Evolutionary conservation across 768 basidiomycete genomes (phyloP), one percentile per base, ranked within the genome.

Genomic region (Clitopilus hobsonii): DNA sequence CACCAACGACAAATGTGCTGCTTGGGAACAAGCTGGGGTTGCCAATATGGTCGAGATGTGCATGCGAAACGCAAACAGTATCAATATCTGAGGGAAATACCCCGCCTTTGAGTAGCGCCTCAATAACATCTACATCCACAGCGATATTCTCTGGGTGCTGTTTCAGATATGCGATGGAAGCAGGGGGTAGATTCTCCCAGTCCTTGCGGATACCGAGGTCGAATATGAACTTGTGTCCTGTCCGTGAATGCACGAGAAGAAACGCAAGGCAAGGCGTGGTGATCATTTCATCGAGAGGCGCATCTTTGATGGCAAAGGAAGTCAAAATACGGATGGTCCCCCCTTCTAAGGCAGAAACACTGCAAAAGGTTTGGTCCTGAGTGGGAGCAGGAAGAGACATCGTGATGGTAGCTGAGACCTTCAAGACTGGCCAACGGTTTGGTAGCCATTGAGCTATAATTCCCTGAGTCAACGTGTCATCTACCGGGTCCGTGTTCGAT

Each of bases 181-280:
- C 62, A 0, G 77, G 76, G 0, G 77, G 71, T 50, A 67, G 74
- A 4, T 67, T 72, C 20, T 74, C 68, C 56, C 69, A 64, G 57
- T 83, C 75, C 27, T 70, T 69, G 18, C 79, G 73, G 10, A 78
- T 67, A 13, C 82, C 82, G 18, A 84, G 72, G 54, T 84, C 84
- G 57, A 84, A 82, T 0, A 81, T 56, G 28, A 79, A 59, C 18
- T 67, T 72, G 16, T 67, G 62, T 4, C 66, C 64, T 1, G 62
- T 71, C 23, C 57, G 51, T 4, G 78, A 76, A 60, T 84, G 82
- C 4, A 66, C 70, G 38, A 83, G 63, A 51, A 75, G 70, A 63
- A 83, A 84, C 1, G 76, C 69, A 47, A 84, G 71, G n/a, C 74
- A 74, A 1, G 82, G 83, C 11, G 68, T 67, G 1, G 54, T 54